Percentiles rank a stretch among this genome's conserved stretches.
phyloP scores from a whole-genome alignment of 2,329 filamentous ascomycete genomes.

The Claviceps pusilla region DNA sequence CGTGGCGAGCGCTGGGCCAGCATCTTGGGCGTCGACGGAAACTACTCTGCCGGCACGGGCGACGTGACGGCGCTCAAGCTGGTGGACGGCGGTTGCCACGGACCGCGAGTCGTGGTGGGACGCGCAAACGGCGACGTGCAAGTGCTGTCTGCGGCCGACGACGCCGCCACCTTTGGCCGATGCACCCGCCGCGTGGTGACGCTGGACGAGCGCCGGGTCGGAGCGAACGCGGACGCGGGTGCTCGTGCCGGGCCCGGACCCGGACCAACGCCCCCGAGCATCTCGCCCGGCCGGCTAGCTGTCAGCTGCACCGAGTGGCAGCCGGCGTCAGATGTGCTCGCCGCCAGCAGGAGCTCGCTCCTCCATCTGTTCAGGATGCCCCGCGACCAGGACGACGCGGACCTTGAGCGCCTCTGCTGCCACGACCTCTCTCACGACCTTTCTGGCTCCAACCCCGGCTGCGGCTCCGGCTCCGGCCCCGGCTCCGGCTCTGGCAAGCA shows the following conservation, averaged over 20 bases:
- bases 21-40: slow-evolving; percentile 22
- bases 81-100: background rate
- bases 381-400: slow-evolving; percentile 1
- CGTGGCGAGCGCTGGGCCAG: slow-evolving; percentile 19
- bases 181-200: no score
- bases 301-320: slow-evolving; percentile 22
- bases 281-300: slow-evolving; percentile 13
- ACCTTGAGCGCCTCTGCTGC: slow-evolving; percentile 10
- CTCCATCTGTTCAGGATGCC: slow-evolving; percentile 17
- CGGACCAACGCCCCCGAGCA: slow-evolving; percentile 11
- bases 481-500: no score
- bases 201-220: no score
- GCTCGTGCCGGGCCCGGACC: no score
- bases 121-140: slow-evolving; percentile 35
- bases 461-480: no score
- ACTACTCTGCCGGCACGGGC: slow-evolving; percentile 29
- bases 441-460: no score
- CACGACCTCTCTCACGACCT: slow-evolving; percentile 15
- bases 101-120: slow-evolving; percentile 27
- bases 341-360: slow-evolving; percentile 16
- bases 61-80: slow-evolving; percentile 32
- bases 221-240: no score
- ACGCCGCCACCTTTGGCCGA: no score
- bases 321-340: slow-evolving; percentile 14
- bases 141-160: slow-evolving; percentile 22